Evolutionary conservation across 1,139 yeast species (phyloP), one percentile per base, ranked within the genome.

Genomic region (Pneumocystis canis): DNA sequence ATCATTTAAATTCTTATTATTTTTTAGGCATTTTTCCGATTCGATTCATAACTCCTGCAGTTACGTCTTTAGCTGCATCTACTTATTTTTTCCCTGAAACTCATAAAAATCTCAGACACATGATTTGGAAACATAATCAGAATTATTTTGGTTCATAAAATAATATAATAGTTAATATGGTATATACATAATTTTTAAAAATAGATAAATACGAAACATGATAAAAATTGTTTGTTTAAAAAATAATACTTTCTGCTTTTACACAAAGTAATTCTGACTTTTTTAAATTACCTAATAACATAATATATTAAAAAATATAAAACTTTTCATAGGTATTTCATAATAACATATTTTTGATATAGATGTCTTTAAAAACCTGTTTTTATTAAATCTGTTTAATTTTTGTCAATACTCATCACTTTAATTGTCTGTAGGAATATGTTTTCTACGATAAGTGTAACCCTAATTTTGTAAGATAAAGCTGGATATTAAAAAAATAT

Each of bases 1-100:
- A 20, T 4, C 9, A 5, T 18, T 18, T 20, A 4, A 47, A 25
- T 47, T 3, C 16, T 57, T n/a, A n/a, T n/a, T n/a, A n/a, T n/a
- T n/a, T n/a, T 25, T 39, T 57, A 57, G 59, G 65, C 25, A 32
- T 58, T 4, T 35, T 62, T 16, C 62, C 62, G 28, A 39, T 63
- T 18, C 60, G 65, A 33, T 62, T 63, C 31, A 37, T 47, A 16
- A 63, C 63, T n/a, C 64, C 65, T 18, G 20, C 60, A 16, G 57
- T 63, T 56, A 59, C 60, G n/a, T 59, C 60, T 18, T 61, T 63
- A 41, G 65, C 60, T 60, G 62, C 64, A 16, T 61, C 65, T 39
- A 59, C 56, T 14, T 59, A 59, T 59, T 58, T 63, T 41, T 39
- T 63, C 6, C 65, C 65, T 3, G 62, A 63, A 58, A 63, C 65